Evolutionary conservation across 176 grass and related monocot genomes (phyloP).

Genomic region (Elaeis guineensis): DNA sequence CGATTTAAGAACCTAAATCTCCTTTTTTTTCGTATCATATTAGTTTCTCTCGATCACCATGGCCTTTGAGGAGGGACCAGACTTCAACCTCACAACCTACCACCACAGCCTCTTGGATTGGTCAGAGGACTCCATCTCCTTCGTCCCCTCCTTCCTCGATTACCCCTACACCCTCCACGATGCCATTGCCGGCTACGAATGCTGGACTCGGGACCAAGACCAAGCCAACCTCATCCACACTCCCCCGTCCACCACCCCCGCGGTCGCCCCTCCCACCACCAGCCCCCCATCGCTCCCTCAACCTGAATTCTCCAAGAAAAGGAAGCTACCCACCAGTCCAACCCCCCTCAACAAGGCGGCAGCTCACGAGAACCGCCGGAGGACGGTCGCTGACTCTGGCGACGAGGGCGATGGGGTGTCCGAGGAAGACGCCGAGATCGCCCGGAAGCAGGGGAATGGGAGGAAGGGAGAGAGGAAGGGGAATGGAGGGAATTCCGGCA

Average conservation of each 20-base stretch:
- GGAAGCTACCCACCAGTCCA: not conserved
- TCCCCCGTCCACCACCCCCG: not conserved
- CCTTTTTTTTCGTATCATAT: not conserved
- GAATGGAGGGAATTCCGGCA: slow-evolving; percentile 23
- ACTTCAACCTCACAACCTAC: not conserved
- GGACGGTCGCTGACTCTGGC: not conserved
- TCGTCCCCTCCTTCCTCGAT: slow-evolving; percentile 12
- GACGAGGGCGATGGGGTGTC: not conserved
- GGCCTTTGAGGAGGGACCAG: slow-evolving; percentile 10
- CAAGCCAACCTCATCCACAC: slow-evolving; percentile 2
- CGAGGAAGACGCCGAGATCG: not conserved
- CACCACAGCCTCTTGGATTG: slow-evolving; percentile 11
- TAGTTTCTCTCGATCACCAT: slow-evolving; percentile 1
- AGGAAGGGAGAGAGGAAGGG: slow-evolving; percentile 33
- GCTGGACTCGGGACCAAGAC: slow-evolving; percentile 13
- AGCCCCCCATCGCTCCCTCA: not conserved
- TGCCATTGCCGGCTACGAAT: slow-evolving; percentile 11
- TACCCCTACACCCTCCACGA: not conserved
- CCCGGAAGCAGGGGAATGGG: slow-evolving; percentile 6
- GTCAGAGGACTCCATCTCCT: slow-evolving; percentile 18
- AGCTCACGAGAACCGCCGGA: not conserved
- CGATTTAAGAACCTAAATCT: no score
- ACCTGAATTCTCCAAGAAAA: slow-evolving; percentile 14
- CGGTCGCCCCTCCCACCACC: not conserved
- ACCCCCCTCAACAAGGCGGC: not conserved